These are phyloP conservation scores for Mycena pura DNA, from an alignment of 768 basidiomycete genomes.

Conservation along the genomic window DNA sequence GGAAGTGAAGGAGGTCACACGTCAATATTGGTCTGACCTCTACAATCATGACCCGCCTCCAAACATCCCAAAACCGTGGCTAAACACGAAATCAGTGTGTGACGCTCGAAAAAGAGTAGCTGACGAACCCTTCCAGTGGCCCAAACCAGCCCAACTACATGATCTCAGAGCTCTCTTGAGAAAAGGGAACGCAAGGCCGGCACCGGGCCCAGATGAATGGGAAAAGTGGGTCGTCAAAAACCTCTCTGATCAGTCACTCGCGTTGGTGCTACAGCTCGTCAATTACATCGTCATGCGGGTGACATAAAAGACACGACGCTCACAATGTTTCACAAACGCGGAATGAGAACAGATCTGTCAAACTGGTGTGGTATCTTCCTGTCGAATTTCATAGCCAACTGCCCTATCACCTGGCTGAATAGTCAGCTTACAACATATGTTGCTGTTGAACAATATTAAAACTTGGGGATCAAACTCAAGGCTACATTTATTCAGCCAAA, in stretches of 20 bases:
- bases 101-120: neutral
- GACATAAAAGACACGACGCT: conserved; percentile 18
- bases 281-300: conserved; percentile 24
- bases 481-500: too few species aligned
- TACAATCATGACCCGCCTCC: conserved; percentile 19
- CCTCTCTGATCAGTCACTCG: conserved; percentile 14
- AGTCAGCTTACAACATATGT: conserved; percentile 21
- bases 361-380: conserved; percentile 27
- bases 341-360: conserved; percentile 14
- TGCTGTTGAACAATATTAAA: too few species aligned
- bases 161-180: conserved; percentile 14
- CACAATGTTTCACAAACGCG: conserved; percentile 24
- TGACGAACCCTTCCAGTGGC: neutral
- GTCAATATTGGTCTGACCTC: conserved; percentile 26
- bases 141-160: neutral
- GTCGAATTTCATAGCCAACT: conserved; percentile 26
- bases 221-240: conserved; percentile 25
- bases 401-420: conserved; percentile 27
- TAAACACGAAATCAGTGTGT: conserved; percentile 1
- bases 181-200: conserved; percentile 8
- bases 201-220: conserved; percentile 16
- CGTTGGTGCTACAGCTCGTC: conserved; percentile 11
- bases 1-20: conserved; percentile 14
- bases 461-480: too few species aligned
- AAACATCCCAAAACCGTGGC: conserved; percentile 32